Evolutionary conservation across 2,329 filamentous ascomycete species (phyloP), one percentile per base, ranked within the genome.

Genomic region (Aspergillus fischeri): DNA sequence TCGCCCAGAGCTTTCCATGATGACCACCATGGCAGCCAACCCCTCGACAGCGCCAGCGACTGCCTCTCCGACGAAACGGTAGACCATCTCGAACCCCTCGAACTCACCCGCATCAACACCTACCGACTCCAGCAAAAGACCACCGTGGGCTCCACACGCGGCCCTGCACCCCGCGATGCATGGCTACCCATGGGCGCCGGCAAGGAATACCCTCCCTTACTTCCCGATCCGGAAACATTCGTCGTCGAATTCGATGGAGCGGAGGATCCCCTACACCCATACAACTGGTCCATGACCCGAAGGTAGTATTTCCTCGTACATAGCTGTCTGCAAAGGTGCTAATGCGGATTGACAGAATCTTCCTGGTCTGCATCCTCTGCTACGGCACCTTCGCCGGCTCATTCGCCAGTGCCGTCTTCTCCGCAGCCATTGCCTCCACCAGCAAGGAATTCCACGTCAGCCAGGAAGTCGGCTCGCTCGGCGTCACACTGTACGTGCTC

Each of bases 401-500:
- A 0, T 83, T 84, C 58, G 77, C 77, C 0, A 75, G 73, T 8
- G 87, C 84, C 70, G 86, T 91, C 65, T 91, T 90, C 76, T 89
- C 87, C 1, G 77, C 85, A 17, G 86, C 86, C 4, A 88, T 86
- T 0, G 59, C 59, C 3, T 64, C 76, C 6, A 79, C 91, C 7
- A 81, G 83, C 11, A 49, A 57, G 3, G 68, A 81, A 9, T 83
- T 82, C 60, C 59, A 77, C 11, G 75, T 81, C 17, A 73, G 75
- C n/a, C 66, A 58, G 0, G 74, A 80, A 58, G 74, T 80, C 2
- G 67, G 74, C 1, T 75, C 73, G 0, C 70, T 82, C 7, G 80
- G 80, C 2, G 76, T 80, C 0, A 77, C 77, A 0, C 64, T 83
- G 3, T 78, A 81, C 47, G 72, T 83, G 0, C 73, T 81, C 41